Evolutionary conservation across 192 early-diverging fungal genomes (phyloP), one percentile per base, ranked within the genome.

Genomic region (Coemansia umbellata): DNA sequence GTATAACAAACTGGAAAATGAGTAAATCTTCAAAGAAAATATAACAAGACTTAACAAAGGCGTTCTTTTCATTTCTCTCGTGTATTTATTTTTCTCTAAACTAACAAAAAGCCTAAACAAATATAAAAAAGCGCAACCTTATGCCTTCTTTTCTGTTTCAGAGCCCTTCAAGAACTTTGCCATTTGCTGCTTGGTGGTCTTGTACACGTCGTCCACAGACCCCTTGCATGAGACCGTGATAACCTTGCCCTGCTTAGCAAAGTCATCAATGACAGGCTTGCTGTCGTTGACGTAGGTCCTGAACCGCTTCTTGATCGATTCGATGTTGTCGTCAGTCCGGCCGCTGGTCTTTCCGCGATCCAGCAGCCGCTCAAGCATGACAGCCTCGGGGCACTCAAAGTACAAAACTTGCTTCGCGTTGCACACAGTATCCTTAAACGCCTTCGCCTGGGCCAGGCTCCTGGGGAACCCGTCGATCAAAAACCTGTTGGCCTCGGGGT

Each of bases 381-480:
- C 87, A 31, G 90, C 80, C 74, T 99, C 95, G 13, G 93, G 87
- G 71, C 95, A 97, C 50, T 95, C 92, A 79, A 95, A 95, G 82
- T 90, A 95, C 33, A 98, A 66, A 0, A 93, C 87, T 47, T 85
- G 74, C 54, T 88, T 82, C 30, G 85, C 78, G 55, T 80, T 65
- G 32, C 83, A 79, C 61, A 91, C 92, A 21, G 77, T 82, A 53
- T 94, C 84, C 74, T 98, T 95, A 69, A 99, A 99, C 39, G 87
- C 88, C 51, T 85, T 59, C 13, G 91, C 97, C 74, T 99, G 97
- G 50, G 91, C 92, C 74, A 98, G 74, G 60, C 87, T 83, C 17
- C 95, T 78, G 9, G 97, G 97, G 85, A 99, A 99, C 2, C 97
- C 97, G 54, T 99, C 97, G 42, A 99, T 87, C 63, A 99, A 68